These are phyloP conservation scores for Zostera marina DNA, from an alignment of 116 monocot species.

Conservation along the genomic window DNA sequence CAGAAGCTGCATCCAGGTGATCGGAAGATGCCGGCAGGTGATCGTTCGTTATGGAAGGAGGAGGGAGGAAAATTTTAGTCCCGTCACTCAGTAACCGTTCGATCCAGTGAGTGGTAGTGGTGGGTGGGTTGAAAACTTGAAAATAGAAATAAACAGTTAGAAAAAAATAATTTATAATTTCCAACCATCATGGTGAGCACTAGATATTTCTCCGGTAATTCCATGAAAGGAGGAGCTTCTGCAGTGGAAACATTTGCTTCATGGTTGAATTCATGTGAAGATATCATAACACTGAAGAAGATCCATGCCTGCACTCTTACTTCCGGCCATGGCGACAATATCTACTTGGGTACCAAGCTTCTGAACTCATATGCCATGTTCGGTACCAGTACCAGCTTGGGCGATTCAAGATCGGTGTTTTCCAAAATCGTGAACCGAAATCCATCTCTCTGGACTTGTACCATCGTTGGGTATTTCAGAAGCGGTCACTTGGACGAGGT, in stretches of 20 bases:
- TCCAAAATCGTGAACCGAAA: constrained; percentile 20
- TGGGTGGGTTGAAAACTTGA: no score
- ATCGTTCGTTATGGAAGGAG: no score
- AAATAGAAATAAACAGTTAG: no score
- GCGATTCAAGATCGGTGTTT: constrained; percentile 31
- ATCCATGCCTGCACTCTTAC: constrained; percentile 33
- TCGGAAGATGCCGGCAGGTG: no score
- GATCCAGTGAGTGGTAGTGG: no score
- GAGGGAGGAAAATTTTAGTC: no score
- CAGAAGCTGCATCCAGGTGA: no score
- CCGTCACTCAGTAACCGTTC: no score
- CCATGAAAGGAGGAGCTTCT: not conserved
- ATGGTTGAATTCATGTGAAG: constrained; percentile 18
- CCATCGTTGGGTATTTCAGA: constrained; percentile 37
- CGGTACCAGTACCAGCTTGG: constrained; percentile 9
- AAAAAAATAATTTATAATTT: no score
- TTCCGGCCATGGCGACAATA: constrained; percentile 16
- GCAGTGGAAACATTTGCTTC: constrained; percentile 16
- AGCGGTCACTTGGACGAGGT: constrained; percentile 23
- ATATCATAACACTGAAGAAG: constrained; percentile 22
- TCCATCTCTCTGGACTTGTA: constrained; percentile 54
- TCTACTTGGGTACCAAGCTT: constrained; percentile 25
- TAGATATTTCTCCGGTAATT: not conserved
- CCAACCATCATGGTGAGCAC: not conserved
- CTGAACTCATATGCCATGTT: constrained; percentile 32